These are phyloP conservation scores for Fragaria nilgerrensis DNA, from an alignment of 306 rosid species.

Conservation along the genomic window DNA sequence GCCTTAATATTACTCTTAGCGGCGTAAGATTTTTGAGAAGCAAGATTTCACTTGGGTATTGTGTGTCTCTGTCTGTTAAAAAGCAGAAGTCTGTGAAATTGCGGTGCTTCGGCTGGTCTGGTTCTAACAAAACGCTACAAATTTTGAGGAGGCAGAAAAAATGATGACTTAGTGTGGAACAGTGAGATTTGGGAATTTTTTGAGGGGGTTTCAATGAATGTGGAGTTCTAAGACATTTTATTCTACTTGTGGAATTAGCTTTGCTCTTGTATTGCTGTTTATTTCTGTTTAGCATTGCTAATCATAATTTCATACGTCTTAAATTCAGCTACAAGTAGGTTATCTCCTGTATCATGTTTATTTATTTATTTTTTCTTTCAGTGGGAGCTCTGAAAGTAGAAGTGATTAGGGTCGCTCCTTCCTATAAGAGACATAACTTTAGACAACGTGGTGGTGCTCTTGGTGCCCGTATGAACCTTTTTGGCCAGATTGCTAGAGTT, in stretches of 20 bases:
- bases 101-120: too few relatives aligned
- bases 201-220: too few relatives aligned
- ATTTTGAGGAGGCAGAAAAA: too few relatives aligned
- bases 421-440: slow-evolving; percentile 26
- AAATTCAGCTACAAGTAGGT: neutral
- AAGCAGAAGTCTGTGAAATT: too few relatives aligned
- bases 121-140: too few relatives aligned
- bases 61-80: neutral
- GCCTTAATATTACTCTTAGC: neutral
- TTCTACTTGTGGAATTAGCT: too few relatives aligned
- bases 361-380: slow-evolving; percentile 13
- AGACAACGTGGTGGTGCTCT: slow-evolving; percentile 65
- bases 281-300: too few relatives aligned
- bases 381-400: slow-evolving; percentile 38
- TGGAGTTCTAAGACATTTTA: too few relatives aligned
- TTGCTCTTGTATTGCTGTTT: too few relatives aligned
- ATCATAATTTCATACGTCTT: neutral
- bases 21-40: neutral
- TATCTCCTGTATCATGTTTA: neutral
- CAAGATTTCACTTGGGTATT: neutral
- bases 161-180: too few relatives aligned
- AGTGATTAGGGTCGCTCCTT: slow-evolving; percentile 39
- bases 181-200: too few relatives aligned
- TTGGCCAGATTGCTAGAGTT: slow-evolving; percentile 81
- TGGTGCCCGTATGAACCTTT: slow-evolving; percentile 73